phyloP scores from a whole-genome alignment of 116 monocot species.

The Cymodocea nodosa region DNA sequence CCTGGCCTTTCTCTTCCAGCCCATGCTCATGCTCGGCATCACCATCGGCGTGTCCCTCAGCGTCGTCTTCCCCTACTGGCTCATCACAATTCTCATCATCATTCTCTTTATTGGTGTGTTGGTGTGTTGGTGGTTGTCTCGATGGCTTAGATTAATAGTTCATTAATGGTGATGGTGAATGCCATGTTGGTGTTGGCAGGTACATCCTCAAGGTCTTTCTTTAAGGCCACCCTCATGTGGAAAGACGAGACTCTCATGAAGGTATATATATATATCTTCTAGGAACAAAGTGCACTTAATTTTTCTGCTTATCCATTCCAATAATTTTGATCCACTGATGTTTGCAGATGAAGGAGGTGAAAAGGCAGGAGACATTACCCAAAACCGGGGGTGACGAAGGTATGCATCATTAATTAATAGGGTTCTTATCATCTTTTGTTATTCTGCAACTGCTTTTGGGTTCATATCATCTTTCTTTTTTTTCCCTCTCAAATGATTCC shows the following conservation, averaged over 20 bases:
- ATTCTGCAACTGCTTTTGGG: background rate
- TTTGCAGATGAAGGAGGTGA: conserved; percentile 3
- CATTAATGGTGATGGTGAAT: background rate
- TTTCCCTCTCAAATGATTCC: too few species aligned
- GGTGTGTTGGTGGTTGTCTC: too few species aligned
- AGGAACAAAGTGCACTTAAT: too few species aligned
- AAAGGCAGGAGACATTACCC: background rate
- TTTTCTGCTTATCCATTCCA: background rate
- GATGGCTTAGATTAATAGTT: too few species aligned
- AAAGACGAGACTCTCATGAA: conserved; percentile 76
- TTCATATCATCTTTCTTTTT: background rate
- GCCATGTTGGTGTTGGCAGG: conserved; percentile 20
- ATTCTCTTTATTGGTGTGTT: conserved; percentile 76
- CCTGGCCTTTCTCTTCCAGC: conserved; percentile 92
- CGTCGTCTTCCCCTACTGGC: conserved; percentile 94
- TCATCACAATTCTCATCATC: conserved; percentile 92
- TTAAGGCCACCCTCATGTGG: conserved; percentile 84
- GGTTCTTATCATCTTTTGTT: background rate
- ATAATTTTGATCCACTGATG: background rate
- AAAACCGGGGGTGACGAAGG: conserved; percentile 2
- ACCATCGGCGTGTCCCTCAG: conserved; percentile 92
- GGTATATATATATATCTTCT: background rate
- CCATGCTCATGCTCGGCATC: conserved; percentile 99
- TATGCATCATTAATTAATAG: background rate
- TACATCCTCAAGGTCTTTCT: conserved; percentile 91